Percentiles rank a stretch among this genome's conserved stretches.
These are phyloP conservation scores for Neodidymelliopsis sp. DNA, from an alignment of 2,329 filamentous ascomycete genomes.

Conservation along the genomic window DNA sequence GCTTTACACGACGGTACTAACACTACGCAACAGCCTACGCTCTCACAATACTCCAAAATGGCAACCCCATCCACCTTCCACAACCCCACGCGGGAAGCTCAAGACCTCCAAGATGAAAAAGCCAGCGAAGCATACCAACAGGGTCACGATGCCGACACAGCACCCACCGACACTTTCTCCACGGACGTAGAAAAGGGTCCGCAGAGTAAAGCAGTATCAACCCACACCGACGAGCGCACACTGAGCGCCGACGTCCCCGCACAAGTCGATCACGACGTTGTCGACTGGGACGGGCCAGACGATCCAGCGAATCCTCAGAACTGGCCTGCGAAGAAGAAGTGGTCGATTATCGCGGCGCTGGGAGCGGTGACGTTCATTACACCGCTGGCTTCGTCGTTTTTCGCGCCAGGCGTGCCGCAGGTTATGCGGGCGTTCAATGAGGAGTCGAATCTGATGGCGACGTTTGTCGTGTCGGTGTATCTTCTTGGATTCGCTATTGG, in stretches of 20 bases:
- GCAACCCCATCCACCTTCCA: constrained; percentile 29
- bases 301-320: constrained; percentile 52
- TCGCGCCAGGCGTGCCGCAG: constrained; percentile 68
- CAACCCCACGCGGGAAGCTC: constrained; percentile 27
- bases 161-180: constrained; percentile 19
- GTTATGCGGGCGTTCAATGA: constrained; percentile 45
- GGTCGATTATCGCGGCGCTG: constrained; percentile 45
- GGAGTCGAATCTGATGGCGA: constrained; percentile 39
- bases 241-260: constrained; percentile 21
- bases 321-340: constrained; percentile 48
- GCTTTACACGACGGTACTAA: neutral
- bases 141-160: constrained; percentile 38
- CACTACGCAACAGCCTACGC: neutral
- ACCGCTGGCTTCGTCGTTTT: constrained; percentile 49
- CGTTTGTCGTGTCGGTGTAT: constrained; percentile 51
- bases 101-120: constrained; percentile 30
- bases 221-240: constrained; percentile 35
- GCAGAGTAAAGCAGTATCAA: constrained; percentile 32
- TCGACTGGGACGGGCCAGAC: constrained; percentile 47
- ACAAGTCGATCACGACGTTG: constrained; percentile 37
- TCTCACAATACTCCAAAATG: constrained; percentile 23
- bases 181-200: constrained; percentile 40
- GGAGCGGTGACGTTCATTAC: constrained; percentile 49
- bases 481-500: constrained; percentile 48
- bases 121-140: constrained; percentile 34